A percentile compares a stretch with the other conserved stretches of the same genome.
Conservation (phyloP, 2,329 filamentous ascomycete genomes). For the Neophaeococcomyces mojaviensis region DNA sequence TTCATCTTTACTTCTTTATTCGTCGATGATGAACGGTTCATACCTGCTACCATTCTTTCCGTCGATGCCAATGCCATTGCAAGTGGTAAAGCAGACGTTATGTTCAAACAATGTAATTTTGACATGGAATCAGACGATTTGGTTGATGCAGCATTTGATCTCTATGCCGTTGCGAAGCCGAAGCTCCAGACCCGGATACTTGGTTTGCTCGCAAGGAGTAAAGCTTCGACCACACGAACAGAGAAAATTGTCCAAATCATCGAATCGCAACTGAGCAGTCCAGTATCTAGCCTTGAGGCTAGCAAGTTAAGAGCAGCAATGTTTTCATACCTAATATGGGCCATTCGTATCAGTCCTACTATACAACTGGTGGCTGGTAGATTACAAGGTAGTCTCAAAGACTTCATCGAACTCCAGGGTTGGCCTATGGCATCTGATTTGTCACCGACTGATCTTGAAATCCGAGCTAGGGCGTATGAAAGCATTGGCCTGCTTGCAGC, state of each 20-base stretch:
- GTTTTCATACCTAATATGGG: conserved; percentile 81
- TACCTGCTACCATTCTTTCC: conserved; percentile 76
- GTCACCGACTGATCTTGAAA: conserved; percentile 53
- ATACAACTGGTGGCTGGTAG: conserved; percentile 57
- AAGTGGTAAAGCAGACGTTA: conserved; percentile 76
- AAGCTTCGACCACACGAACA: conserved; percentile 61
- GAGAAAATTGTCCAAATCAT: conserved; percentile 63
- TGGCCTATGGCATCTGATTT: conserved; percentile 63
- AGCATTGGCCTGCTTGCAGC: conserved; percentile 72
- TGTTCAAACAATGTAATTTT: conserved; percentile 68
- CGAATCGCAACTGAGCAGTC: conserved; percentile 51
- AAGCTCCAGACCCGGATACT: conserved; percentile 73
- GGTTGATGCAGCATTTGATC: conserved; percentile 59
- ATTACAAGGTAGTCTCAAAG: conserved; percentile 58
- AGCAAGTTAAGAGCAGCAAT: conserved; percentile 73
- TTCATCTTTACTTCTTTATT: conserved; percentile 83
- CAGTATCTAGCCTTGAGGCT: conserved; percentile 60
- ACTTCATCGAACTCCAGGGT: conserved; percentile 71
- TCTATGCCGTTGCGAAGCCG: conserved; percentile 65
- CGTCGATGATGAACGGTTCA: conserved; percentile 69
- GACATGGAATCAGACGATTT: conserved; percentile 61
- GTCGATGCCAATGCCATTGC: conserved; percentile 75
- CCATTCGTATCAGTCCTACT: conserved; percentile 64
- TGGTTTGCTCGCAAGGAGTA: conserved; percentile 67
- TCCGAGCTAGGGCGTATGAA: conserved; percentile 80